A percentile compares a stretch with the other conserved stretches of the same genome.
Conservation (phyloP, 495 filamentous ascomycete genomes). For the Lindgomyces ingoldianus region DNA sequence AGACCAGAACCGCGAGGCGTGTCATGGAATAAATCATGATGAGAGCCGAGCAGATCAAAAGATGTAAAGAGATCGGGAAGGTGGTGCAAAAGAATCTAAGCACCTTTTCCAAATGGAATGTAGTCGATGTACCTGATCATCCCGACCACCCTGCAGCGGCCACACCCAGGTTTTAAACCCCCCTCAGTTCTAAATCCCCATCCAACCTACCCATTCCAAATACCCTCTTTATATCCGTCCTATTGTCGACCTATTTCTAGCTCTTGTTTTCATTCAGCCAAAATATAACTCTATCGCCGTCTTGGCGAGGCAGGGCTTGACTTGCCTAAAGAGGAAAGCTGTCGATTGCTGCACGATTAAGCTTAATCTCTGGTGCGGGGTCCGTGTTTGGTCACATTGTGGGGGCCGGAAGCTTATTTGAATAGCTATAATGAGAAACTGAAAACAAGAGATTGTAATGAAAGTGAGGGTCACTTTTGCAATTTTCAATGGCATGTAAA, state of each 20-base stretch:
- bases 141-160: too few relatives aligned
- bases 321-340: constrained; percentile 6
- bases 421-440: not conserved
- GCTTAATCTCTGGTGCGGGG: constrained; percentile 18
- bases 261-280: constrained; percentile 8
- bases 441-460: not conserved
- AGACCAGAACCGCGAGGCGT: not conserved
- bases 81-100: too few relatives aligned
- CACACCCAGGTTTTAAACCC: too few relatives aligned
- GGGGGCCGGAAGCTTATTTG: not conserved
- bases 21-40: not conserved
- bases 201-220: too few relatives aligned
- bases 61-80: not conserved
- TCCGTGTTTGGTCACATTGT: not conserved
- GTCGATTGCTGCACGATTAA: constrained; percentile 23
- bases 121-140: too few relatives aligned
- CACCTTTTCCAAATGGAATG: too few relatives aligned
- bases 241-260: not conserved
- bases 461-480: too few relatives aligned
- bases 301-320: not conserved
- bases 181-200: too few relatives aligned
- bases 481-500: not conserved
- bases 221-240: not conserved
- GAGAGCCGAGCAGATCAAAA: not conserved
- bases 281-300: not conserved